Evolutionary conservation across 345 rosid species (phyloP).

Genomic region (Citrus sp.): DNA sequence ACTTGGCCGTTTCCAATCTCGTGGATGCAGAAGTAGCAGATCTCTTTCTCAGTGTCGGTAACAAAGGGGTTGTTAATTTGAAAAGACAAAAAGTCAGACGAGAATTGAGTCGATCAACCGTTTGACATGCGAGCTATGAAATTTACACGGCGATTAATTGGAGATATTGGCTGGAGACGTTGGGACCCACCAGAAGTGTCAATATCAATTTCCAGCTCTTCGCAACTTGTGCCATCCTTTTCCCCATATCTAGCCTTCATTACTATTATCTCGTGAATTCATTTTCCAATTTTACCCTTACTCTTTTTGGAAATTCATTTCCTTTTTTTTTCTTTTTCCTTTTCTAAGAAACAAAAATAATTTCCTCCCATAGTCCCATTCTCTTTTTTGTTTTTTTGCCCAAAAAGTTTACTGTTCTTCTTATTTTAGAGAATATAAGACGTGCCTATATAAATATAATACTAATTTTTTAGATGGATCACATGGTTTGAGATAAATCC

Average conservation of each 20-base stretch:
- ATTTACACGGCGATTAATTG: slow-evolving; percentile 14
- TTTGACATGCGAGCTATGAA: not conserved
- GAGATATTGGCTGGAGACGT: not conserved
- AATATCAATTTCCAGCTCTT: slow-evolving; percentile 27
- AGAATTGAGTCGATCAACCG: not conserved
- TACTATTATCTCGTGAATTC: not conserved
- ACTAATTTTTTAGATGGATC: no score
- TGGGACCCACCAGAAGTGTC: slow-evolving; percentile 34
- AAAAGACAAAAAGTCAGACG: not conserved
- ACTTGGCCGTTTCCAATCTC: no score
- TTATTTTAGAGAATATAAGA: no score
- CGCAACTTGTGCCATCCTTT: slow-evolving; percentile 35
- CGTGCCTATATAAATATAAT: no score
- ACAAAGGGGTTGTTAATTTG: not conserved
- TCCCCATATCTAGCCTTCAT: slow-evolving; percentile 6
- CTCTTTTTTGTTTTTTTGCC: no score
- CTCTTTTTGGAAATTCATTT: not conserved
- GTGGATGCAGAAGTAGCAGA: not conserved
- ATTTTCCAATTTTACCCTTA: slow-evolving; percentile 24
- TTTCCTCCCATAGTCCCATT: not conserved
- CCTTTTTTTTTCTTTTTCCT: not conserved
- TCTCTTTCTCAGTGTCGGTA: slow-evolving; percentile 2
- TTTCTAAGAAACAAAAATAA: not conserved
- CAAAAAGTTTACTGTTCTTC: no score
- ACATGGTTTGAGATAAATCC: no score